These are phyloP conservation scores for Apiotrichum veenhuisii DNA, from an alignment of 1,284 basidiomycete species.

Conservation along the genomic window DNA sequence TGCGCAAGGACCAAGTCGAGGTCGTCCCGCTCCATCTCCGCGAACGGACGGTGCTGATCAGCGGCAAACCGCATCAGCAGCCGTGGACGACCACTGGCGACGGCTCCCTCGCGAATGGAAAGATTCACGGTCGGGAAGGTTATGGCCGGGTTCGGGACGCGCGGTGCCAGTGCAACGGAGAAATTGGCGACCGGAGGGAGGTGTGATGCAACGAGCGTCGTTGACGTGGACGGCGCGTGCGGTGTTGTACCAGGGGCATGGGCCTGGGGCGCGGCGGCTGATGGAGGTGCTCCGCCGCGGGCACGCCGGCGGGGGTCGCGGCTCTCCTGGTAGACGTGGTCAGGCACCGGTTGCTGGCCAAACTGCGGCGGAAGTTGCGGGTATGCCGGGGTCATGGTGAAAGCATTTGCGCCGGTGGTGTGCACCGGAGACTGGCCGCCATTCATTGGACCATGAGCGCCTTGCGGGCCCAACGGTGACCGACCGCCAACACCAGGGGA, in stretches of 20 bases:
- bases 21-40: background rate
- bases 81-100: background rate
- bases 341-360: background rate
- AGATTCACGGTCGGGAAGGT: background rate
- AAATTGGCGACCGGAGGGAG: no score
- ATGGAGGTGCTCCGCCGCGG: background rate
- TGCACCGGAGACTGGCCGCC: background rate
- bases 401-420: background rate
- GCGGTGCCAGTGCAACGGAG: no score
- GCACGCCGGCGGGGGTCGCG: constrained; percentile 7
- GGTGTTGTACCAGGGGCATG: background rate
- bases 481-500: background rate
- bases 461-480: background rate
- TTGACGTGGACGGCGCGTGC: background rate
- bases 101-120: background rate
- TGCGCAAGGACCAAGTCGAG: constrained; percentile 8
- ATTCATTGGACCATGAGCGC: background rate
- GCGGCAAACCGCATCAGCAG: background rate
- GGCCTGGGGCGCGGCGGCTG: background rate
- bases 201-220: background rate
- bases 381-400: no score
- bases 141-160: no score
- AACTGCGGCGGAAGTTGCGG: background rate
- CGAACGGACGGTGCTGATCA: background rate
- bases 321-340: constrained; percentile 2